Evolutionary conservation across 805 yeast species (phyloP), one percentile per base, ranked within the genome.

Genomic region (Lachancea dasiensis): DNA sequence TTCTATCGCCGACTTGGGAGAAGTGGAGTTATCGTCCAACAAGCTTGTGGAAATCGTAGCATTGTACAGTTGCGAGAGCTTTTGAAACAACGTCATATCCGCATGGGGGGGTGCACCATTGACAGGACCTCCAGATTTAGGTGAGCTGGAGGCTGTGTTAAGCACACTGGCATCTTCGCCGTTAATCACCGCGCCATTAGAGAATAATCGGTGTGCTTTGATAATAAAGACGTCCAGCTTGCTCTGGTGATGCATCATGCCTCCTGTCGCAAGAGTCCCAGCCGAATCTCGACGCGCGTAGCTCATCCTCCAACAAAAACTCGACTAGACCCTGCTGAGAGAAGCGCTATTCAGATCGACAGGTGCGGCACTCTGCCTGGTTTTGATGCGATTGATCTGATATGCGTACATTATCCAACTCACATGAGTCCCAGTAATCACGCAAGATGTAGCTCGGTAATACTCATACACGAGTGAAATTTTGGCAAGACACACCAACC

Each of bases 1-100:
- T 38, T 60, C 64, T 13, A 60, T 57, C 10, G 60, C 49, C 1
- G 60, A 55, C 36, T 60, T 60, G 9, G 61, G 60, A 11, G 61
- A 52, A 1, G 60, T 52, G 3, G 61, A 48, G 27, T 45, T 48
- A 30, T 58, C 61, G 43, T 52, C 53, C 20, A 54, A 45, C 9
- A 52, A 41, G 1, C 54, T 55, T 6, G 52, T 41, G 2, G 58
- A 44, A 14, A 55, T 39, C 3, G 54, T 40, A 3, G 58, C 51
- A 34, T 46, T 55, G 40, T 58, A 59, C 6, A 59, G 36, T 27
- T 50, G 51, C 4, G 64, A 54, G 8, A 56, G 37, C 25, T 50
- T 52, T 11, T 43, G 48, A 32, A 59, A 58, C 17, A 33, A 29
- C 34, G 43, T 24, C 27, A 39, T 20, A 20, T 40, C 39, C 15